phyloP scores from a whole-genome alignment of 2,329 filamentous ascomycete genomes.

The Metarhizium anisopliae region DNA sequence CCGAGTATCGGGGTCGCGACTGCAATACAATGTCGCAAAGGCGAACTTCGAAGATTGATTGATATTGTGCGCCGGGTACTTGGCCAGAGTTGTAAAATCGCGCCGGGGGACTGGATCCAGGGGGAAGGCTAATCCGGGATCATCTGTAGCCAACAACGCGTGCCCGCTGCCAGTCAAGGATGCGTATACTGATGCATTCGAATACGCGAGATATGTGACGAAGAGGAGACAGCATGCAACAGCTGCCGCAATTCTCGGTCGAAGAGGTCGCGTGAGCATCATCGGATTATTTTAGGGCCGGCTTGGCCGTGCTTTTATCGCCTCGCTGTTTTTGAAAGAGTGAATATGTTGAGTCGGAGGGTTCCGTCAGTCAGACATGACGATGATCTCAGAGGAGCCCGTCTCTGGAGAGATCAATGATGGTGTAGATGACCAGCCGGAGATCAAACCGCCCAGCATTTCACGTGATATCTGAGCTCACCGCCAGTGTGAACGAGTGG shows the following conservation, averaged over 20 bases:
- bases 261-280: background rate
- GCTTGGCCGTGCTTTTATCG: too few species aligned
- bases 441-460: too few species aligned
- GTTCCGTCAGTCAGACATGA: too few species aligned
- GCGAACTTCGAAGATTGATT: background rate
- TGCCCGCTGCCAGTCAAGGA: background rate
- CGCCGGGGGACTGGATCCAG: constrained; percentile 1
- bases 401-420: too few species aligned
- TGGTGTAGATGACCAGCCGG: too few species aligned
- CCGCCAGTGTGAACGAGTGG: too few species aligned
- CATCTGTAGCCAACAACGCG: background rate
- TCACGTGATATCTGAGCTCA: too few species aligned
- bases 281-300: too few species aligned
- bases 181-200: background rate
- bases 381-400: too few species aligned
- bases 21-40: constrained; percentile 2
- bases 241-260: background rate
- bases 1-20: background rate
- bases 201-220: background rate
- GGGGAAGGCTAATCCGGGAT: constrained; percentile 1
- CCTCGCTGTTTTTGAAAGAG: too few species aligned
- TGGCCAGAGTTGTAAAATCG: background rate
- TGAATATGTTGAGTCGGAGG: too few species aligned
- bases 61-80: background rate
- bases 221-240: background rate